Percentiles rank a stretch among this genome's conserved stretches.
Conservation (phyloP, 2,329 filamentous ascomycete species). For the Monilinia aucupariae region DNA sequence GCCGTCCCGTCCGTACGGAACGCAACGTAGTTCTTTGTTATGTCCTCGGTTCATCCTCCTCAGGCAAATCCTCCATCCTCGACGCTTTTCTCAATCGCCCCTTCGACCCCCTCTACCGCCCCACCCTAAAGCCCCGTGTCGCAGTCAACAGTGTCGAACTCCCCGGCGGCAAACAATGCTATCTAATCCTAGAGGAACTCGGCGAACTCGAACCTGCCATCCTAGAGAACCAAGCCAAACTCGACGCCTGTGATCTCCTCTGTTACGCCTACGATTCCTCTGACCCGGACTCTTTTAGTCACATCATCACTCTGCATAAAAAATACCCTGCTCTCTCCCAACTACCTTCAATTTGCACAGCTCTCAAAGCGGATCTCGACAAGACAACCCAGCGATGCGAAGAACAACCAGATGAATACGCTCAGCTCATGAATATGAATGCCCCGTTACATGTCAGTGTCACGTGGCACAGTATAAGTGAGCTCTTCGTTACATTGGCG, state of each 20-base stretch:
- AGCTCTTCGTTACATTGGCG: constrained; percentile 86
- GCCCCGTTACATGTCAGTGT: constrained; percentile 91
- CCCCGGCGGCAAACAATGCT: constrained; percentile 92
- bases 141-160: constrained; percentile 96
- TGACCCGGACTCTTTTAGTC: constrained; percentile 90
- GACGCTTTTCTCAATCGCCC: constrained; percentile 87
- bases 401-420: constrained; percentile 87
- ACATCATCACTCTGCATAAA: constrained; percentile 75
- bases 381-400: constrained; percentile 95
- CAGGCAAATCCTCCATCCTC: constrained; percentile 86
- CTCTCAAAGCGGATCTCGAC: constrained; percentile 90
- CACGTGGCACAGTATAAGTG: constrained; percentile 87
- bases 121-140: constrained; percentile 89
- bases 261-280: constrained; percentile 97
- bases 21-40: constrained; percentile 94
- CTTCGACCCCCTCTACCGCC: constrained; percentile 77
- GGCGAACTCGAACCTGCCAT: constrained; percentile 94
- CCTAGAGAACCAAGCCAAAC: constrained; percentile 81
- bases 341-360: constrained; percentile 87
- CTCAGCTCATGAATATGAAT: constrained; percentile 76
- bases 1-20: constrained; percentile 77
- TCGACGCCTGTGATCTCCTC: constrained; percentile 88
- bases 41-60: constrained; percentile 75
- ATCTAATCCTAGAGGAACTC: constrained; percentile 90
- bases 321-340: constrained; percentile 79